Evolutionary conservation across 1,284 basidiomycete species (phyloP), one percentile per base, ranked within the genome.

Genomic region (Microbotryum scabiosae): DNA sequence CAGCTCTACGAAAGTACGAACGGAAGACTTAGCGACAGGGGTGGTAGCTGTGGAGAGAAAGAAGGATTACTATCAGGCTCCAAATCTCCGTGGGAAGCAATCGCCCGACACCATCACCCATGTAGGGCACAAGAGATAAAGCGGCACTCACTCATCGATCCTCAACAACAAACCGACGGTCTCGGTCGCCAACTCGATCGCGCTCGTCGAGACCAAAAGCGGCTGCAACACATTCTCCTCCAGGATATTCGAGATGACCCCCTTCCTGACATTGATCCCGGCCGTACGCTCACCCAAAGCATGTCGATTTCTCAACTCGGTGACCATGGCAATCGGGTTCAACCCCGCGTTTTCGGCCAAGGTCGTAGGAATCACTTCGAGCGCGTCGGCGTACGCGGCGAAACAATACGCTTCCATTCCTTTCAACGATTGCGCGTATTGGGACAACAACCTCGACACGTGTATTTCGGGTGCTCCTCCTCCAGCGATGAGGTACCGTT

Each of bases 381-480:
- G 82, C 6, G 96, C 92, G 74, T 98, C 96, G 44, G 96, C 92
- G 72, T 92, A 99, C 4, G 93, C 93, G 74, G 96, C 89, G 85
- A 94, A 97, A 77, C 96, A 97, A 78, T 98, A 98, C 8, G 93
- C 90, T 77, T 98, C 93, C 87, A 97, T 97, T 57, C 96, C 94
- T 76, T 88, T 96, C 69, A 98, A 82, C 0, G 91, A 88, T 71
- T 96, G 90, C 6, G 93, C 86, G 72, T 96, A 84, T 75, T 97
- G 89, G 5, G 90, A 86, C 45, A 99, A 81, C 66, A 89, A 79
- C 47, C 93, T 84, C n/a, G 96, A 97, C 57, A 97, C 87, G 75
- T 98, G 91, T 71, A 98, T 96, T 77, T 99, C 96, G 30, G 96
- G 96, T 25, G 96, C 92, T 57, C 96, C 96, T 60, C 96, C 96